These are phyloP conservation scores for Cercospora sojina DNA, from an alignment of 2,329 filamentous ascomycete genomes.

Conservation along the genomic window DNA sequence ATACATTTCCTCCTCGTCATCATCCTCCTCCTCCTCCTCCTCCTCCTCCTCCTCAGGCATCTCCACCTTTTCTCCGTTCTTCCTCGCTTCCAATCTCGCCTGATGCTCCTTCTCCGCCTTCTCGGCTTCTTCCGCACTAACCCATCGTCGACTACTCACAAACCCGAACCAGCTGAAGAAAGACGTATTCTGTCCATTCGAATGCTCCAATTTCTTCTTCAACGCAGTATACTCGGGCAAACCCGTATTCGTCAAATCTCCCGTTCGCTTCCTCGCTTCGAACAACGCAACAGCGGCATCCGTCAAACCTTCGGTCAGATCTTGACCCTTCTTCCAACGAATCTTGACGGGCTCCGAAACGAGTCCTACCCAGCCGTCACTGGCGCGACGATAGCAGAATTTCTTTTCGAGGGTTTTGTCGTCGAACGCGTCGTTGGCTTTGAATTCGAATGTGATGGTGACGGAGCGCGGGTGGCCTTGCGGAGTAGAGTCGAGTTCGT, in stretches of 20 bases:
- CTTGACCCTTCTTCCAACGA: constrained; percentile 74
- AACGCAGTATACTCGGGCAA: constrained; percentile 57
- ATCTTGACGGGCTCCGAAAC: constrained; percentile 88
- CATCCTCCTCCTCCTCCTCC: constrained; percentile 53
- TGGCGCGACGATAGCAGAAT: constrained; percentile 76
- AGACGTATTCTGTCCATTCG: constrained; percentile 53
- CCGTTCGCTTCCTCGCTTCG: constrained; percentile 58
- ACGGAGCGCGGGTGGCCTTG: constrained; percentile 79
- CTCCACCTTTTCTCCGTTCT: constrained; percentile 39
- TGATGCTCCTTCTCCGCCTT: constrained; percentile 61
- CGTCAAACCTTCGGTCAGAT: constrained; percentile 78
- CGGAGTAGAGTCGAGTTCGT: constrained; percentile 62
- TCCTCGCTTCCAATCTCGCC: constrained; percentile 54
- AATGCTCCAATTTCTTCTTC: constrained; percentile 52
- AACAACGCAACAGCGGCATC: constrained; percentile 69
- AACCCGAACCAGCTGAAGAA: constrained; percentile 93
- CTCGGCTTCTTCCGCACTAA: constrained; percentile 70
- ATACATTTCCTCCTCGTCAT: constrained; percentile 61
- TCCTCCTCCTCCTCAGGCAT: constrained; percentile 44
- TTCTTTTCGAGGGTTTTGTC: constrained; percentile 81
- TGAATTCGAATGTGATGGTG: constrained; percentile 74
- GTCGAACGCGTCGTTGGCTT: constrained; percentile 77
- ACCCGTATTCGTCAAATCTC: constrained; percentile 45
- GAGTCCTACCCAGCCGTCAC: constrained; percentile 69
- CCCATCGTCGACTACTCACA: constrained; percentile 59